phyloP scores from a whole-genome alignment of 2,329 filamentous ascomycete species.

The Ophiostoma pallidulum region DNA sequence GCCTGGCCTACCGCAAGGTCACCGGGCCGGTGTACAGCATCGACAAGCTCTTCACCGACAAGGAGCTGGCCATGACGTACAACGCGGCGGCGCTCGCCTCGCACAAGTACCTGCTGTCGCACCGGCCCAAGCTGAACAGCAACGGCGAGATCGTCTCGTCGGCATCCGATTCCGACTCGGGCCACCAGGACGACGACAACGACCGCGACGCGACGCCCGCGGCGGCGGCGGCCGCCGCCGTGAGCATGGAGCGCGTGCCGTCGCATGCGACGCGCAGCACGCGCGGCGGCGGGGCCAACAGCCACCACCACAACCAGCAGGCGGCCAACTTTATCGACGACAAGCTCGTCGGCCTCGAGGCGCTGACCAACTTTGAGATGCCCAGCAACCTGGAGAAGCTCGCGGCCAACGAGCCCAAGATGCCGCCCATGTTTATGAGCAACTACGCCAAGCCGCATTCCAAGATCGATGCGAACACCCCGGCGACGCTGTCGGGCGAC shows the following conservation, averaged over 20 bases:
- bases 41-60: slow-evolving; percentile 62
- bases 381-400: slow-evolving; percentile 50
- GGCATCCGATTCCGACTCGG: slow-evolving; percentile 44
- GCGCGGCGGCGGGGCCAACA: slow-evolving; percentile 44
- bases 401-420: slow-evolving; percentile 46
- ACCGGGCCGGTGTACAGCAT: slow-evolving; percentile 54
- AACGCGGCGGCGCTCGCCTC: slow-evolving; percentile 53
- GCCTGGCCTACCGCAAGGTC: slow-evolving; percentile 44
- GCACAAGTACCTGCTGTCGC: slow-evolving; percentile 51
- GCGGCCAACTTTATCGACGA: slow-evolving; percentile 43
- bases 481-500: slow-evolving; percentile 39
- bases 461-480: slow-evolving; percentile 47
- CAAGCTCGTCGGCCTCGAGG: slow-evolving; percentile 50
- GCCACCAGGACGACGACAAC: slow-evolving; percentile 40
- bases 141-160: slow-evolving; percentile 42
- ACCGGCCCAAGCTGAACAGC: slow-evolving; percentile 39
- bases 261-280: slow-evolving; percentile 57
- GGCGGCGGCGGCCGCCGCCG: slow-evolving; percentile 33
- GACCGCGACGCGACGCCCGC: slow-evolving; percentile 28
- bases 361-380: slow-evolving; percentile 49
- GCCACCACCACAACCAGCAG: slow-evolving; percentile 29
- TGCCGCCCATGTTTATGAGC: slow-evolving; percentile 47
- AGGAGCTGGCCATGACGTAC: slow-evolving; percentile 57
- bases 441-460: slow-evolving; percentile 51
- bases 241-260: slow-evolving; percentile 52